Evolutionary conservation across 192 early-diverging fungal species (phyloP), one percentile per base, ranked within the genome.

Genomic region (Coemansia sp.): DNA sequence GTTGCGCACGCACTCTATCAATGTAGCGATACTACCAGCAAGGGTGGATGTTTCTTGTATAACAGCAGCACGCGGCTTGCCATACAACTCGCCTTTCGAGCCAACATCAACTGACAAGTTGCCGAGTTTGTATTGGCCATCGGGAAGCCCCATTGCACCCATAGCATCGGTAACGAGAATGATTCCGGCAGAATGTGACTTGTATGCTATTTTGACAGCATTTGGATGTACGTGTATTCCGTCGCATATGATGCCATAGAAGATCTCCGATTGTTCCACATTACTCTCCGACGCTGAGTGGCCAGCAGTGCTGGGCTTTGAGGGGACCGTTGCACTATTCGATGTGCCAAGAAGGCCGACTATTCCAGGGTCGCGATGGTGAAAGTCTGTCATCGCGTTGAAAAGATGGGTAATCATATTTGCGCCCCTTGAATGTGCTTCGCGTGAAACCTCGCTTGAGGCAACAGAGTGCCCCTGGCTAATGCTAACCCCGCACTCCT

Each of bases 331-430:
- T 7, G 18, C 4, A 5, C n/a, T 18, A n/a, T 21, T 57, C 25
- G 28, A 30, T 7, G 29, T 51, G 23, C 88, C 88, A 34, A 92
- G 67, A 2, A 90, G 65, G 29, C 90, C 89, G 53, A 90, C 76
- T 35, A 89, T 80, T 30, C 89, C 90, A 26, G 90, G 90, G 64
- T 92, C 88, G 49, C 90, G 86, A 69, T 92, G 90, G 70, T 92
- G 89, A 63, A 92, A 92, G 66, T 85, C 58, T 4, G 85, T 81
- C 90, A 92, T 92, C 20, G 90, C 90, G 51, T 92, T 92, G 71
- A 90, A 92, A 28, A 92, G 67, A 63, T 92, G 90, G 0, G 90
- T 90, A 48, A 92, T 87, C 68, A 84, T 85, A 0, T 78, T 85
- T 7, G 87, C 87, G 43, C 89, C 89, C 10, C 76, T 85, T 15